phyloP scores from a whole-genome alignment of 768 basidiomycete genomes.

The Phlebiopsis flavidoalba region DNA sequence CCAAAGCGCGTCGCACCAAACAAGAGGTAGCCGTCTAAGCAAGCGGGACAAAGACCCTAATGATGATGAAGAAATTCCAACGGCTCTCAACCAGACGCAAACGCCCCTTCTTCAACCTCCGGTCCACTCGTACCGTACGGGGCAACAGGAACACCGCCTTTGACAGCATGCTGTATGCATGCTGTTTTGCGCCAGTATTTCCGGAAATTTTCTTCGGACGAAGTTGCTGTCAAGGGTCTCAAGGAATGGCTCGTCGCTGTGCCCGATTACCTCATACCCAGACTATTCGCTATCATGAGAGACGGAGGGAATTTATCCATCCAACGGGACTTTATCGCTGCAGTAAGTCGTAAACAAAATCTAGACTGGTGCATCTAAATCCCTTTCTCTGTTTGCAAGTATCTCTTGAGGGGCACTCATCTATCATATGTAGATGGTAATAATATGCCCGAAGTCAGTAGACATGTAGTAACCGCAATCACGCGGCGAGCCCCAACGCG shows the following conservation, averaged over 20 bases:
- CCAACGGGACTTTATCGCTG: constrained; percentile 49
- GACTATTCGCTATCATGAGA: constrained; percentile 46
- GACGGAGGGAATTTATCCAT: constrained; percentile 34
- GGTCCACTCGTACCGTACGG: constrained; percentile 40
- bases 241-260: constrained; percentile 38
- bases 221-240: constrained; percentile 34
- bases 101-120: constrained; percentile 44
- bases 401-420: constrained; percentile 54
- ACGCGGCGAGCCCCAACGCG: constrained; percentile 10
- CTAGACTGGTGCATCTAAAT: neutral
- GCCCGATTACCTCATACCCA: constrained; percentile 48
- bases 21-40: neutral
- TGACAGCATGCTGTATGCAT: constrained; percentile 47
- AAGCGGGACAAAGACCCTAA: constrained; percentile 24
- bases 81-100: constrained; percentile 28
- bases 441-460: constrained; percentile 48
- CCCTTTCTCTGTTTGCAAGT: constrained; percentile 29
- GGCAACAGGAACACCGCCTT: constrained; percentile 32
- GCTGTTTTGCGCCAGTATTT: constrained; percentile 44
- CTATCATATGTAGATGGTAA: constrained; percentile 38
- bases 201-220: constrained; percentile 32
- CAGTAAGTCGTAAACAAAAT: constrained; percentile 32
- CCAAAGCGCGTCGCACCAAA: neutral
- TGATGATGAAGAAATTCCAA: constrained; percentile 35
- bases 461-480: constrained; percentile 44